Conservation (phyloP, 768 basidiomycete genomes). For the Russula dissimulans region DNA sequence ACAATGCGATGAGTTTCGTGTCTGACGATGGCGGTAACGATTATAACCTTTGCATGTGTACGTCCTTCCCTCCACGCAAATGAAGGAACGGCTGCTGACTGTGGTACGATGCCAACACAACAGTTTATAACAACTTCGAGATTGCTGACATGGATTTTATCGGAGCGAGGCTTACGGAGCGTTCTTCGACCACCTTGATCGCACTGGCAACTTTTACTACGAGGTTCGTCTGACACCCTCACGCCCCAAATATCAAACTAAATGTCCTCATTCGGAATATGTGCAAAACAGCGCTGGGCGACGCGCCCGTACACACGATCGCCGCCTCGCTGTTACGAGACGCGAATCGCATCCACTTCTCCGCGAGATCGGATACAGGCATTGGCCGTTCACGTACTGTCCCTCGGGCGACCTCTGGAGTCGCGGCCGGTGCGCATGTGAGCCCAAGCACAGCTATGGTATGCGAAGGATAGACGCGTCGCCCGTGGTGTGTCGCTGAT, state of each 20-base stretch:
- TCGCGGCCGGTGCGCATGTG: constrained; percentile 40
- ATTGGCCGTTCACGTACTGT: constrained; percentile 63
- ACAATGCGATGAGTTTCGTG: constrained; percentile 67
- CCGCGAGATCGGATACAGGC: constrained; percentile 75
- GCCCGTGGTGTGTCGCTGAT: no score
- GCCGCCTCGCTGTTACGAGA: constrained; percentile 68
- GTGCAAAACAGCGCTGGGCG: constrained; percentile 54
- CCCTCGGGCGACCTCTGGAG: constrained; percentile 31
- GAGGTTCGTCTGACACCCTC: constrained; percentile 42
- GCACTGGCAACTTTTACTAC: constrained; percentile 80
- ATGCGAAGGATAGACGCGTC: constrained; percentile 14
- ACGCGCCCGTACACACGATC: constrained; percentile 82
- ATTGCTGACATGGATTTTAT: constrained; percentile 79
- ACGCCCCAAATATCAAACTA: neutral
- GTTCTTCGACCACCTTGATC: constrained; percentile 80
- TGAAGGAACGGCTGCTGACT: neutral
- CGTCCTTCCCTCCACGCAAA: constrained; percentile 13
- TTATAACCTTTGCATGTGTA: constrained; percentile 73
- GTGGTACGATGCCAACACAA: neutral
- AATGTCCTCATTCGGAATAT: no score
- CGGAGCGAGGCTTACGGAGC: constrained; percentile 70
- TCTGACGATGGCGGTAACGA: constrained; percentile 59
- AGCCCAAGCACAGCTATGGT: constrained; percentile 49
- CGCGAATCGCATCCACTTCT: constrained; percentile 73
- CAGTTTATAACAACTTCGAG: constrained; percentile 93